Evolutionary conservation across 495 filamentous ascomycete genomes (phyloP).

Genomic region (Tuber calosporum): DNA sequence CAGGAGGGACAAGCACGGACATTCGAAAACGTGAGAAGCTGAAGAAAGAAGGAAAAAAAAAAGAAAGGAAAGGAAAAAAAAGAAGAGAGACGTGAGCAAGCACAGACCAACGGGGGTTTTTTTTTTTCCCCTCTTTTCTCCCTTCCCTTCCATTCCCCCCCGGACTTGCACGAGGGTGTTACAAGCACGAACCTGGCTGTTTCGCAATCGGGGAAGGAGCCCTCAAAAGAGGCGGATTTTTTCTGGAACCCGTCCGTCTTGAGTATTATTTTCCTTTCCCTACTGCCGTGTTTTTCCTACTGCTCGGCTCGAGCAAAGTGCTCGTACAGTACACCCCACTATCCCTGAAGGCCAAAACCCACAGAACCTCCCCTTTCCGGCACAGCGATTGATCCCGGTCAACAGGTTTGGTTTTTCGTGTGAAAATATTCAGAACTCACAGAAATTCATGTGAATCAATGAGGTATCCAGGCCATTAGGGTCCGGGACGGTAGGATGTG

Average conservation of each 20-base stretch:
- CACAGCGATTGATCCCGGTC: neutral
- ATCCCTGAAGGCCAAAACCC: neutral
- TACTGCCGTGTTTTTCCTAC: neutral
- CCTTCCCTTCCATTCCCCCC: neutral
- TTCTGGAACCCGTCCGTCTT: neutral
- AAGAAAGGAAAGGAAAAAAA: neutral
- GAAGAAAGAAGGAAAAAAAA: neutral
- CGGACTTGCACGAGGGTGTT: neutral
- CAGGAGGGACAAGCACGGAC: conserved; percentile 1
- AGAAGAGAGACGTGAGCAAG: neutral
- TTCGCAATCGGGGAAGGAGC: neutral
- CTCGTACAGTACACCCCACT: neutral
- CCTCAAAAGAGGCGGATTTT: neutral
- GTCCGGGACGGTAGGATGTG: neutral
- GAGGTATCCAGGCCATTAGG: neutral
- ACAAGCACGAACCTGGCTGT: neutral
- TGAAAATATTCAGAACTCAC: neutral
- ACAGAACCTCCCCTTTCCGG: neutral
- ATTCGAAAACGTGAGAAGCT: neutral
- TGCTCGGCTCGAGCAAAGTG: no score
- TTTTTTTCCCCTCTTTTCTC: neutral
- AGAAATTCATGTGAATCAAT: neutral
- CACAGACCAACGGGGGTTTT: neutral
- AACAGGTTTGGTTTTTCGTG: neutral
- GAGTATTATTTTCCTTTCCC: neutral